Conservation (phyloP, 2,329 filamentous ascomycete species). For the Eutypa lata region DNA sequence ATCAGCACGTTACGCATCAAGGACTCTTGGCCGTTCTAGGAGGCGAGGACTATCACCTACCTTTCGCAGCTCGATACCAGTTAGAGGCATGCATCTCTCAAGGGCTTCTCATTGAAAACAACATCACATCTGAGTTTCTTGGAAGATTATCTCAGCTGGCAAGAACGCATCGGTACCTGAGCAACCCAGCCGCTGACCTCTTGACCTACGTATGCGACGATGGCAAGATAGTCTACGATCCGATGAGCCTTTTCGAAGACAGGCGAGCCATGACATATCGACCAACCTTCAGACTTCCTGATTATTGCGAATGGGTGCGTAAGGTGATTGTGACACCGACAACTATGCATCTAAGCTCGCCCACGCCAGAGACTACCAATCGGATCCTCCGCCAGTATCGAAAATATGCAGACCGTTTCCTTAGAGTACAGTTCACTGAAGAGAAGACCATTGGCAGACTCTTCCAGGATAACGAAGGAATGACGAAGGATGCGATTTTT, state of each 20-base stretch:
- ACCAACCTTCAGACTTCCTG: slow-evolving; percentile 54
- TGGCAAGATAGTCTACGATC: slow-evolving; percentile 60
- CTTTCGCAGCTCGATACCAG: slow-evolving; percentile 80
- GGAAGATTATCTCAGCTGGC: slow-evolving; percentile 50
- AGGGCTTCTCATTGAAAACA: slow-evolving; percentile 72
- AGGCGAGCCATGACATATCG: slow-evolving; percentile 45
- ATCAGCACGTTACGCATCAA: slow-evolving; percentile 25
- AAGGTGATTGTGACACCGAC: slow-evolving; percentile 82
- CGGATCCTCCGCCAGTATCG: slow-evolving; percentile 75
- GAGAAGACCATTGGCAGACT: slow-evolving; percentile 66
- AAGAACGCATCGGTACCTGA: slow-evolving; percentile 13
- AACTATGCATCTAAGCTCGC: slow-evolving; percentile 73
- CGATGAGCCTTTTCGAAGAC: slow-evolving; percentile 68
- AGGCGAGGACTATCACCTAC: slow-evolving; percentile 41
- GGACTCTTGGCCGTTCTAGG: slow-evolving; percentile 24
- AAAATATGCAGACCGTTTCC: slow-evolving; percentile 70
- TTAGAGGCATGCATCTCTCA: slow-evolving; percentile 91
- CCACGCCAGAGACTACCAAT: slow-evolving; percentile 82
- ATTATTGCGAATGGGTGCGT: slow-evolving; percentile 71
- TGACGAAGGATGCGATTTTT: slow-evolving; percentile 67
- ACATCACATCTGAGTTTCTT: slow-evolving; percentile 66
- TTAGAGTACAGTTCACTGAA: slow-evolving; percentile 86
- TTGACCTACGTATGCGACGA: slow-evolving; percentile 72
- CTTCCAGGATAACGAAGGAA: slow-evolving; percentile 47
- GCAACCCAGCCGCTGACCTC: slow-evolving; percentile 57